phyloP scores from a whole-genome alignment of 2,329 filamentous ascomycete genomes.

The Pleurostoma richardsiae region DNA sequence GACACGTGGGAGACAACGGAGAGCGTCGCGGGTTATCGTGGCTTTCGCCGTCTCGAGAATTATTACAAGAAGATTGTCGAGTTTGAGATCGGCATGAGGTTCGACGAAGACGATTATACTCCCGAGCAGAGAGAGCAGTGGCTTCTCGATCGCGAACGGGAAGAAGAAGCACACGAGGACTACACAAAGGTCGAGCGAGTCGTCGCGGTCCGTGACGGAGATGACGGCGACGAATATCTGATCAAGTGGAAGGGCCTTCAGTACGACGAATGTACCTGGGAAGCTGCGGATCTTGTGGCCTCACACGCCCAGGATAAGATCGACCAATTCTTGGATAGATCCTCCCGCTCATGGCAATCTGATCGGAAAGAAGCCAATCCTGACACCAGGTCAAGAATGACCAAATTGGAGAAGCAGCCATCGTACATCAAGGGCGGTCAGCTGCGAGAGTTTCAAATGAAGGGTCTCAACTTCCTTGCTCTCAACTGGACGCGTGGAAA shows the following conservation, averaged over 20 bases:
- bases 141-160: conserved; percentile 89
- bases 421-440: conserved; percentile 79
- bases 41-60: conserved; percentile 87
- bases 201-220: conserved; percentile 75
- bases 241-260: conserved; percentile 96
- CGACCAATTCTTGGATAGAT: conserved; percentile 83
- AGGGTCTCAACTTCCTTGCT: conserved; percentile 89
- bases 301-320: conserved; percentile 82
- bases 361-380: conserved; percentile 72
- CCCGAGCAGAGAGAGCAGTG: conserved; percentile 90
- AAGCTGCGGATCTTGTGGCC: conserved; percentile 69
- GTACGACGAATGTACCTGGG: conserved; percentile 96
- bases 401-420: conserved; percentile 73
- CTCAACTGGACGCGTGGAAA: conserved; percentile 93
- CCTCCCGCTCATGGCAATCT: conserved; percentile 74
- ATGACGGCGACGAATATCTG: conserved; percentile 80
- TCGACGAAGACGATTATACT: conserved; percentile 68
- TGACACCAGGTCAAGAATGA: conserved; percentile 69
- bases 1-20: conserved; percentile 89
- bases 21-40: conserved; percentile 69
- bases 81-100: conserved; percentile 71
- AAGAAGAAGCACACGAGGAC: conserved; percentile 82
- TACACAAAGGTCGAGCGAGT: conserved; percentile 91
- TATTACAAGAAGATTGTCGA: conserved; percentile 83
- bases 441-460: conserved; percentile 88